Percentiles rank a stretch among this genome's conserved stretches.
Conservation (phyloP, 345 rosid genomes). For the Salix purpurea region DNA sequence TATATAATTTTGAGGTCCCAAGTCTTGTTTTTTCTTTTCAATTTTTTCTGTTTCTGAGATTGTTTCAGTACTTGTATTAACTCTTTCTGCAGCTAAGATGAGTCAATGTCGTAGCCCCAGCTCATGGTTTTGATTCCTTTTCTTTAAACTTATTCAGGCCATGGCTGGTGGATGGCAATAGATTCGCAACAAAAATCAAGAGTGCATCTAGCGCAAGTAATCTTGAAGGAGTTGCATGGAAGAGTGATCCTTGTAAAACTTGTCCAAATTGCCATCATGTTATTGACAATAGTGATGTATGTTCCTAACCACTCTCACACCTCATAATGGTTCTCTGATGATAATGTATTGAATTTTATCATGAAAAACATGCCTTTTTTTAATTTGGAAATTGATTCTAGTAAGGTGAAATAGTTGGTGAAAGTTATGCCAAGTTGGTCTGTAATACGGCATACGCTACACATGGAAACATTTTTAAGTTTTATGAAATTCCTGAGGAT, state of each 20-base stretch:
- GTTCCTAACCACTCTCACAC: slow-evolving; percentile 1
- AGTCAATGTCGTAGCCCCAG: background rate
- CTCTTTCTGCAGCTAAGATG: background rate
- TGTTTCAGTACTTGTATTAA: background rate
- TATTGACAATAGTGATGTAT: slow-evolving; percentile 88
- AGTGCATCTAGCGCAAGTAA: slow-evolving; percentile 55
- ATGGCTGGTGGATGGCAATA: slow-evolving; percentile 79
- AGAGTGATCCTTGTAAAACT: slow-evolving; percentile 75
- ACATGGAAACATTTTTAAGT: background rate
- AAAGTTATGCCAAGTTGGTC: too few species aligned
- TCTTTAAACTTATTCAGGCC: slow-evolving; percentile 41
- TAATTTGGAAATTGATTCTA: background rate
- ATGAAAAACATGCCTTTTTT: background rate
- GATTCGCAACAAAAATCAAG: slow-evolving; percentile 81
- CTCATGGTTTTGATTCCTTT: background rate
- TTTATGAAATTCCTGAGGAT: background rate
- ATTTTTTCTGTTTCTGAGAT: background rate
- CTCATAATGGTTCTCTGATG: background rate
- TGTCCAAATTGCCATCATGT: slow-evolving; percentile 74
- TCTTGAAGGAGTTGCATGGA: slow-evolving; percentile 53
- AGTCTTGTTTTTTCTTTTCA: background rate
- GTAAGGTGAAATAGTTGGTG: background rate
- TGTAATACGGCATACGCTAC: background rate
- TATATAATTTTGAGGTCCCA: background rate
- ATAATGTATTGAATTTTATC: background rate